Conservation (phyloP, 1,284 basidiomycete species). For the Boletus putidus region DNA sequence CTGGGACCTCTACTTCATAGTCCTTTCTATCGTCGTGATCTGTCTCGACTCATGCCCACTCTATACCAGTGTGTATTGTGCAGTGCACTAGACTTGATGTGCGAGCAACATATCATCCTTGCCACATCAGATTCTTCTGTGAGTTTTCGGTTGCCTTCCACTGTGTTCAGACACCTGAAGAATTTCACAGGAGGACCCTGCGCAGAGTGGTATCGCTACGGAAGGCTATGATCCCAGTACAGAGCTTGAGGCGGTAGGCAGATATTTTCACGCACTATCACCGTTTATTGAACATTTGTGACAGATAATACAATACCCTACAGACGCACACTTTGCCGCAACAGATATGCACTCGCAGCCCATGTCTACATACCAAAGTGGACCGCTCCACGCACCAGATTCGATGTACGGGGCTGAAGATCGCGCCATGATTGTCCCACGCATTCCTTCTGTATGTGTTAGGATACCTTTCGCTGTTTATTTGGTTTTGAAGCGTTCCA, state of each 20-base stretch:
- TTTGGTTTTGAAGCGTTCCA: not conserved
- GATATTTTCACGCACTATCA: not conserved
- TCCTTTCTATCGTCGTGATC: not conserved
- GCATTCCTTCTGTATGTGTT: not conserved
- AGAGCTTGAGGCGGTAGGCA: not conserved
- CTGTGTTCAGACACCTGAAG: not conserved
- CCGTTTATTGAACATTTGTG: not conserved
- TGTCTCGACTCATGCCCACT: not conserved
- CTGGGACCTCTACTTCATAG: not conserved
- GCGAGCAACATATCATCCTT: not conserved
- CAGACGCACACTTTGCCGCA: not conserved
- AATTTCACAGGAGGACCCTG: not conserved
- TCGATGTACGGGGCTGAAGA: not conserved
- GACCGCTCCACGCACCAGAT: not conserved
- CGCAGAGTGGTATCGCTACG: no score
- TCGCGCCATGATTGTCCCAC: not conserved
- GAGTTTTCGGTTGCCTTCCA: not conserved
- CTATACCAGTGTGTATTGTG: not conserved
- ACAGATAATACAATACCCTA: not conserved
- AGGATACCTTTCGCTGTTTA: not conserved
- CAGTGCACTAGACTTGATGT: fast-evolving
- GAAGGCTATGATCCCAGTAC: not conserved
- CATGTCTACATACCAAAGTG: not conserved
- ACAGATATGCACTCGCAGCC: not conserved
- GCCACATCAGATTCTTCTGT: not conserved